phyloP scores from a whole-genome alignment of 2,329 filamentous ascomycete species.

The Sphaerulina vaccinii region DNA sequence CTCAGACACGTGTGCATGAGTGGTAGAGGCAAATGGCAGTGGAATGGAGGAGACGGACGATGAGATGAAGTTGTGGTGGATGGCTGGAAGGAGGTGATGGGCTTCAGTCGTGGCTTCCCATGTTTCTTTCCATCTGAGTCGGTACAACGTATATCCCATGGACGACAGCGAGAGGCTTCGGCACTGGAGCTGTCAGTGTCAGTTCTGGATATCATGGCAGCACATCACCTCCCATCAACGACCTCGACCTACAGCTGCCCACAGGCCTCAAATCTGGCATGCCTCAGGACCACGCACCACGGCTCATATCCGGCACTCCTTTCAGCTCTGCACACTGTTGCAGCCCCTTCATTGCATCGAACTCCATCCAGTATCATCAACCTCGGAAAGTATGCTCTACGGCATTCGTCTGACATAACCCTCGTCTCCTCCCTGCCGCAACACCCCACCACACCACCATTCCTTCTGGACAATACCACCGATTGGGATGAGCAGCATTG shows the following conservation, averaged over 20 bases:
- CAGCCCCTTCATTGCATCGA: background rate
- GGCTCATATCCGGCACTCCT: background rate
- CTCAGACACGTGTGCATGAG: background rate
- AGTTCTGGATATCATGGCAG: background rate
- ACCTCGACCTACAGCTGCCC: background rate
- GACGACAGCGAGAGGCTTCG: background rate
- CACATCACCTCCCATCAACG: background rate
- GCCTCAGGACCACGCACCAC: background rate
- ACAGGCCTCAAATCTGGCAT: background rate
- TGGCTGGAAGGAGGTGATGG: constrained; percentile 1
- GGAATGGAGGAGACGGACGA: background rate
- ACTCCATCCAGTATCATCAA: background rate
- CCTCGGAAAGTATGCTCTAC: background rate
- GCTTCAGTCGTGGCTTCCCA: constrained; percentile 10
- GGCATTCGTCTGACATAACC: background rate
- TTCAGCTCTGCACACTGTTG: background rate
- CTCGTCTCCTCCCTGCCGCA: background rate
- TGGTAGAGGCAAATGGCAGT: background rate
- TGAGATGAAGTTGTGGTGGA: constrained; percentile 1
- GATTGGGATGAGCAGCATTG: background rate
- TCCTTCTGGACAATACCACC: constrained; percentile 6
- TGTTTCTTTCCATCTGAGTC: constrained; percentile 5
- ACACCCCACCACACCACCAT: background rate
- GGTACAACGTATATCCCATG: background rate
- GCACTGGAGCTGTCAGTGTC: background rate